Evolutionary conservation across 2,329 filamentous ascomycete species (phyloP).

Genomic region (Trichoderma afroharzianum): DNA sequence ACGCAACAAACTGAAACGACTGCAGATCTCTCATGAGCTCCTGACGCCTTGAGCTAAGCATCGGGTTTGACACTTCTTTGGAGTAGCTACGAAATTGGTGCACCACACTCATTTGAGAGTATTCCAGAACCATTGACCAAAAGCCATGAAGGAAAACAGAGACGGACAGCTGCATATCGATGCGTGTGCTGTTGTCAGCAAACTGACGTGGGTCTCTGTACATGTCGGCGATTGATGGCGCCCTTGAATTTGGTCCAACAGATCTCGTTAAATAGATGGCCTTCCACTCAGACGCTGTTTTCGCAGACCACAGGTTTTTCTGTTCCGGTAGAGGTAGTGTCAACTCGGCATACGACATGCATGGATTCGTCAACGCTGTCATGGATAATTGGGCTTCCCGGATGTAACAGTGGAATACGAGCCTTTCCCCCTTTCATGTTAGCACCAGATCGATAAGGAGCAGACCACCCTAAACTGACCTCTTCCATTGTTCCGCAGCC

Average conservation of each 20-base stretch:
- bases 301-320: conserved; percentile 62
- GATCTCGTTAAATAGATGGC: conserved; percentile 47
- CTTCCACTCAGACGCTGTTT: conserved; percentile 63
- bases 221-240: conserved; percentile 53
- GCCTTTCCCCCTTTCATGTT: conserved; percentile 32
- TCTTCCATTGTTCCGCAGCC: conserved; percentile 62
- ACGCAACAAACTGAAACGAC: conserved; percentile 42
- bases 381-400: conserved; percentile 67
- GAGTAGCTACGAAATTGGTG: conserved; percentile 47
- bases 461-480: conserved; percentile 33
- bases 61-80: conserved; percentile 39
- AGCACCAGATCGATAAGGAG: conserved; percentile 17
- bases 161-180: conserved; percentile 56
- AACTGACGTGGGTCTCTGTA: conserved; percentile 55
- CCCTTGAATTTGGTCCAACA: conserved; percentile 37
- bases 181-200: conserved; percentile 42
- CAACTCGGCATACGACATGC: conserved; percentile 67
- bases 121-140: conserved; percentile 64
- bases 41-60: conserved; percentile 55
- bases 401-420: conserved; percentile 62
- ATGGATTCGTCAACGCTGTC: conserved; percentile 59
- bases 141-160: conserved; percentile 62
- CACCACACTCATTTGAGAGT: conserved; percentile 55
- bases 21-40: conserved; percentile 59
- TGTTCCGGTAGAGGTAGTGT: conserved; percentile 62